Base-by-base conservation (phyloP, 495 filamentous ascomycete species). In the Beverwykella pulmonaria region DNA sequence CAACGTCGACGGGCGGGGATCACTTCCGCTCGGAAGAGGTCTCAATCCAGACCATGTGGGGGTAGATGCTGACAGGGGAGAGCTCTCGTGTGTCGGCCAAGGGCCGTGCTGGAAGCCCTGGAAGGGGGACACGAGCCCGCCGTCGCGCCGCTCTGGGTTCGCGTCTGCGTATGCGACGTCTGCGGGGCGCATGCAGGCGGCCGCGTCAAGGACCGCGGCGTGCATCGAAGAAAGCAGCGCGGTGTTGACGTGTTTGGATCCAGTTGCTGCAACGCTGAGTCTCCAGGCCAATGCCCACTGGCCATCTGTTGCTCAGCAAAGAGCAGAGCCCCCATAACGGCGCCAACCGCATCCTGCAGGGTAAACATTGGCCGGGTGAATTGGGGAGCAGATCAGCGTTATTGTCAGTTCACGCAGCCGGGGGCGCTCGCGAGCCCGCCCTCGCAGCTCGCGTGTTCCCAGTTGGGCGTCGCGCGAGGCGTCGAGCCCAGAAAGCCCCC, bases 291-390 rank as follows among this genome's bases (percentile, higher is more conserved):
- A 14, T 7, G 17, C 19, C 12, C 23, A 22, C 29, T 55, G 22
- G 25, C 20, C 49, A 53, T 12, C n/a, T 1, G 22, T 17, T 20
- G 52, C 52, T 59, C 19, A 12, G 39, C 41, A 9, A 14, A 15
- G 19, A 27, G 48, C 20, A 23, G 19, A 12, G 39, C 15, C 4
- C 48, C 14, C 34, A 36, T 46, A 52, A 23, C 53, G 53, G 62
- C 54, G 54, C 62, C 62, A 25, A 22, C 62, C 41, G 62, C 46
- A 19, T 19, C 29, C 20, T 23, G 10, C 19, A 2, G 25, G 8
- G 14, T 14, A 39, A 53, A 59, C 41, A 65, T 65, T 65, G 53
- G 62, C 62, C 26, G 62, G 62, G 22, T 65, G 62, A 65, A 65
- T 53, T 14, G 26, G 46, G 23, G 22, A 19, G 17, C 2, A n/a